Percentiles rank a stretch among this genome's conserved stretches.
These are phyloP conservation scores for Neurospora sp. DNA, from an alignment of 2,329 filamentous ascomycete species.

Conservation along the genomic window DNA sequence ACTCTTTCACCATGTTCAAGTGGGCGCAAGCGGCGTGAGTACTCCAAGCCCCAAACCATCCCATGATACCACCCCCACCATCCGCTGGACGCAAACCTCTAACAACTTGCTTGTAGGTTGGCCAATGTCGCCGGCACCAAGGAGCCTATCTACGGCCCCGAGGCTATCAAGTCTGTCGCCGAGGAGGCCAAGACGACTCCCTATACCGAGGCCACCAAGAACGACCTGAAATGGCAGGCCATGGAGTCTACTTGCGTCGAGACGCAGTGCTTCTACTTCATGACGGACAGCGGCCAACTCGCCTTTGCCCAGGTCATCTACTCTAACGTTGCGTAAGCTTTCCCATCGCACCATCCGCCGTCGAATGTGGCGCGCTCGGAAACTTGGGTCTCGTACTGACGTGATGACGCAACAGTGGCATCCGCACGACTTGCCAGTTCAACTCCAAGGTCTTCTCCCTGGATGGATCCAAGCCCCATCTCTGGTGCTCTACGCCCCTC, in stretches of 20 bases:
- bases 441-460: slow-evolving; percentile 85
- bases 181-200: slow-evolving; percentile 68
- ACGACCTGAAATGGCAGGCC: slow-evolving; percentile 74
- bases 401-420: slow-evolving; percentile 48
- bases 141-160: slow-evolving; percentile 89
- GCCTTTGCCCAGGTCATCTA: slow-evolving; percentile 89
- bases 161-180: slow-evolving; percentile 77
- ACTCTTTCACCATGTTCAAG: slow-evolving; percentile 62
- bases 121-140: slow-evolving; percentile 86
- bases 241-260: slow-evolving; percentile 84
- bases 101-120: slow-evolving; percentile 35
- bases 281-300: slow-evolving; percentile 65
- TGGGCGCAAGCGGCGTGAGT: slow-evolving; percentile 88
- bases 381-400: slow-evolving; percentile 10
- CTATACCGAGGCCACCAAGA: slow-evolving; percentile 68
- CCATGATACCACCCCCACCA: background rate
- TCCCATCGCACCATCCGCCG: slow-evolving; percentile 3
- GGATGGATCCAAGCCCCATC: slow-evolving; percentile 59
- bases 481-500: slow-evolving; percentile 79
- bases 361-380: background rate
- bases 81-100: slow-evolving; percentile 4
- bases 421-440: slow-evolving; percentile 87
- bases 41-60: background rate
- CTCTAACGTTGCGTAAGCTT: slow-evolving; percentile 82
- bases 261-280: slow-evolving; percentile 90